Conservation (phyloP, 1,284 basidiomycete species). For the Prillingera fragicola region DNA sequence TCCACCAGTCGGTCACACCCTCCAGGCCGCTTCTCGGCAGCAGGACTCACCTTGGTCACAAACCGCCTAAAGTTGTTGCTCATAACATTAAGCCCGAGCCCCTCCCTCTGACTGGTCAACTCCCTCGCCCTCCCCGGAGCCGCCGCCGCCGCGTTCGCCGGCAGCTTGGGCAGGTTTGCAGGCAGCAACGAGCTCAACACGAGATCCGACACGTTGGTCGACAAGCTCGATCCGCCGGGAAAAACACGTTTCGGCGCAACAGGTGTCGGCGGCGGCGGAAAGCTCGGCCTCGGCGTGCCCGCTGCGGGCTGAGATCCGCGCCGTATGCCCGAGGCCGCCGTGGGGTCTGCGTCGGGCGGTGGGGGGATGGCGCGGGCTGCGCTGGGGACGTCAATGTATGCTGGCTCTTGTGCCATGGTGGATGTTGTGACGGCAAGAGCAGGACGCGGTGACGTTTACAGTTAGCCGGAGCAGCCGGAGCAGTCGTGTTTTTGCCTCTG, state of each 20-base stretch:
- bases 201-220: slow-evolving; percentile 42
- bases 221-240: slow-evolving; percentile 19
- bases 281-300: not conserved
- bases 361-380: slow-evolving; percentile 2
- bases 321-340: not conserved
- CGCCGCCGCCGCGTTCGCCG: slow-evolving; percentile 5
- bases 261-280: slow-evolving; percentile 5
- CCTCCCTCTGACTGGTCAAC: slow-evolving; percentile 40
- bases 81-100: slow-evolving; percentile 39
- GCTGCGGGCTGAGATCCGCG: not conserved
- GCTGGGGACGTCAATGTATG: slow-evolving; percentile 3
- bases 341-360: not conserved
- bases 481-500: too few relatives aligned
- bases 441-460: too few relatives aligned
- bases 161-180: slow-evolving; percentile 38
- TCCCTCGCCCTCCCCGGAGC: slow-evolving; percentile 16
- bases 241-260: not conserved
- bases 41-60: slow-evolving; percentile 41
- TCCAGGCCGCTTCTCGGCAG: not conserved
- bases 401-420: slow-evolving; percentile 1
- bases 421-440: too few relatives aligned
- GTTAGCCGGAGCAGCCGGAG: too few relatives aligned
- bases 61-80: slow-evolving; percentile 47
- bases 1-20: too few relatives aligned
- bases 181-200: slow-evolving; percentile 38